These are phyloP conservation scores for Colletotrichum sp. DNA, from an alignment of 2,329 filamentous ascomycete species.

Conservation along the genomic window DNA sequence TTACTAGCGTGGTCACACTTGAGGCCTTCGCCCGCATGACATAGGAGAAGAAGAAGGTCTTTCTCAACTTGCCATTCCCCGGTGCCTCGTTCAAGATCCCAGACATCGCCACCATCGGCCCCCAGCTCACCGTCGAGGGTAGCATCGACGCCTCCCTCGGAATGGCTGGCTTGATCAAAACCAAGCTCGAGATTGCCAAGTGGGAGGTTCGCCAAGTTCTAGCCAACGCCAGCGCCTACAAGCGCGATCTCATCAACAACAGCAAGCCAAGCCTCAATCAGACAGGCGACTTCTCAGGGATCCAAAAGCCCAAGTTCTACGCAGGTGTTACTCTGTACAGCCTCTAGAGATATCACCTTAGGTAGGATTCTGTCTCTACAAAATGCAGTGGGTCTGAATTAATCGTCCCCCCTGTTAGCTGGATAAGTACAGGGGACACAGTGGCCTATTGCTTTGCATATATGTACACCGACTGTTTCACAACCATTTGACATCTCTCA, in stretches of 20 bases:
- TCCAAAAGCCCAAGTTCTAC: slow-evolving; percentile 25
- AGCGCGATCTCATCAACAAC: not conserved
- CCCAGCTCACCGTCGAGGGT: slow-evolving; percentile 29
- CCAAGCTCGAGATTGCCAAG: slow-evolving; percentile 29
- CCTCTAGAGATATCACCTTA: slow-evolving; percentile 19
- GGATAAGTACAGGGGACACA: too few species aligned
- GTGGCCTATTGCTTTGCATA: too few species aligned
- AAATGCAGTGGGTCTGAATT: too few species aligned
- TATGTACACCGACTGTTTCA: too few species aligned
- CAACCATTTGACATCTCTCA: too few species aligned
- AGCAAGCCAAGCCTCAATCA: slow-evolving; percentile 20
- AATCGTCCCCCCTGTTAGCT: too few species aligned
- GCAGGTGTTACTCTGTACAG: slow-evolving; percentile 19
- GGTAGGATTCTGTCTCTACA: too few species aligned
- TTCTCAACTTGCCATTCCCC: slow-evolving; percentile 29
- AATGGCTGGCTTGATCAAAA: slow-evolving; percentile 28
- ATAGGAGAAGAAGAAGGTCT: slow-evolving; percentile 25
- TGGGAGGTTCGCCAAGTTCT: slow-evolving; percentile 25
- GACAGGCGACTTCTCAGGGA: slow-evolving; percentile 17
- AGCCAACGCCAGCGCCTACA: not conserved
- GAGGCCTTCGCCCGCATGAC: slow-evolving; percentile 27
- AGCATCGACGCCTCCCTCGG: slow-evolving; percentile 25
- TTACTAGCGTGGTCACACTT: slow-evolving; percentile 28
- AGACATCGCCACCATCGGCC: slow-evolving; percentile 34
- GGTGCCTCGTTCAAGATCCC: slow-evolving; percentile 32